Evolutionary conservation across 805 yeast species (phyloP).

Genomic region (Kodamaea lidongshanica): DNA sequence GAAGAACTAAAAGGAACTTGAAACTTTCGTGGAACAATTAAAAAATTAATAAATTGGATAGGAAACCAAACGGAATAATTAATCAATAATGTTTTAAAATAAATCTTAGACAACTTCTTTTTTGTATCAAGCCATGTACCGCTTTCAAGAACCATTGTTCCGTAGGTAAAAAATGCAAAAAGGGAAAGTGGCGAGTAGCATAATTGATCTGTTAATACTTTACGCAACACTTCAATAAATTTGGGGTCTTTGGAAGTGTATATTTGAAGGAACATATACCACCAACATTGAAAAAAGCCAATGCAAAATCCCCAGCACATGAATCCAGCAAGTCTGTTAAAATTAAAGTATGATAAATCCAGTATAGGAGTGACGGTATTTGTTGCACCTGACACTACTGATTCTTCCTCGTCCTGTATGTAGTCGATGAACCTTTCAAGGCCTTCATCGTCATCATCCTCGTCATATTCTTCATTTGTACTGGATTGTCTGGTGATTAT

Average conservation of each 20-base stretch:
- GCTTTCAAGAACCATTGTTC: constrained; percentile 72
- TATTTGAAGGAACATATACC: constrained; percentile 83
- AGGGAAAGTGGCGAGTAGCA: constrained; percentile 84
- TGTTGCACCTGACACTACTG: background rate
- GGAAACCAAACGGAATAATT: constrained; percentile 79
- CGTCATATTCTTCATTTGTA: constrained; percentile 5
- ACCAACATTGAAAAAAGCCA: constrained; percentile 77
- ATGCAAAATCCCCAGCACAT: constrained; percentile 82
- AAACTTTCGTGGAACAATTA: constrained; percentile 58
- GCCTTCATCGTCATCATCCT: constrained; percentile 18
- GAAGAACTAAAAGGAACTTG: constrained; percentile 90
- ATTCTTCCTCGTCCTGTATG: constrained; percentile 23
- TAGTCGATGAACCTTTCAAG: constrained; percentile 31
- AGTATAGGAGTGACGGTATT: constrained; percentile 5
- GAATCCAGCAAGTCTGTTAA: constrained; percentile 69
- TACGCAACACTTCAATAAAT: constrained; percentile 75
- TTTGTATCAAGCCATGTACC: constrained; percentile 62
- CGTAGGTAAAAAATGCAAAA: constrained; percentile 73
- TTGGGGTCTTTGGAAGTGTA: constrained; percentile 70
- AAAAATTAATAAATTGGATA: constrained; percentile 70
- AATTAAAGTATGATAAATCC: constrained; percentile 45
- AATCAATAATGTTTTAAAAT: constrained; percentile 58
- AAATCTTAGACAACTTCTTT: constrained; percentile 59
- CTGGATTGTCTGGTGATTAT: constrained; percentile 3
- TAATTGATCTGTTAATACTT: constrained; percentile 86